Evolutionary conservation across 163 green algal species (phyloP).

Genomic region (Prototheca wickerhamii): DNA sequence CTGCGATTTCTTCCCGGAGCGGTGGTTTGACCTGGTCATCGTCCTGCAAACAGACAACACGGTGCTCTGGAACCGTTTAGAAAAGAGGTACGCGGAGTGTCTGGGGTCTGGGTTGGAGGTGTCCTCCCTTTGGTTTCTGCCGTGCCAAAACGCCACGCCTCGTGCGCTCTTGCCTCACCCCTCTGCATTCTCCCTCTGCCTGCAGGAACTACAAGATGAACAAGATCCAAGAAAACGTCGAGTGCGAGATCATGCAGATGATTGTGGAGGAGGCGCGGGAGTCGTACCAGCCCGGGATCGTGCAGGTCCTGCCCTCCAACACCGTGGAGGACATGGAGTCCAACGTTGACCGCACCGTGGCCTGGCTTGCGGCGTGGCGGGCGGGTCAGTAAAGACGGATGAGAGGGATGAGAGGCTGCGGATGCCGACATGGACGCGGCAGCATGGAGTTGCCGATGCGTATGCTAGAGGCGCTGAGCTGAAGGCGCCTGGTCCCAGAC

Average conservation of each 20-base stretch:
- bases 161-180: neutral
- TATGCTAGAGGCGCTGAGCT: too few species aligned
- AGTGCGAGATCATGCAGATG: constrained; percentile 99
- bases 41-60: constrained; percentile 94
- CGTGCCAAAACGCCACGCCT: neutral
- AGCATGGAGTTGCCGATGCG: too few species aligned
- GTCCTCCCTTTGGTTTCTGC: neutral
- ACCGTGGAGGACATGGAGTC: constrained; percentile 82
- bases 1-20: constrained; percentile 97
- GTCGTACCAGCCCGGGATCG: constrained; percentile 83
- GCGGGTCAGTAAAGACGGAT: too few species aligned
- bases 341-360: constrained; percentile 68
- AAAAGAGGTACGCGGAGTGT: constrained; percentile 42
- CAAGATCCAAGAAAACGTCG: constrained; percentile 93
- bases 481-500: too few species aligned
- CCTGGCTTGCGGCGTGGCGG: constrained; percentile 41
- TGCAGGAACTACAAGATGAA: constrained; percentile 67
- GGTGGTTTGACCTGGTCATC: constrained; percentile 96
- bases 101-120: neutral
- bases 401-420: neutral
- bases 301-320: constrained; percentile 74
- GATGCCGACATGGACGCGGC: neutral
- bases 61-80: constrained; percentile 80
- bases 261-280: constrained; percentile 85
- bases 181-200: neutral